Evolutionary conservation across 495 filamentous ascomycete genomes (phyloP).

Genomic region (Chaetomium tenue): DNA sequence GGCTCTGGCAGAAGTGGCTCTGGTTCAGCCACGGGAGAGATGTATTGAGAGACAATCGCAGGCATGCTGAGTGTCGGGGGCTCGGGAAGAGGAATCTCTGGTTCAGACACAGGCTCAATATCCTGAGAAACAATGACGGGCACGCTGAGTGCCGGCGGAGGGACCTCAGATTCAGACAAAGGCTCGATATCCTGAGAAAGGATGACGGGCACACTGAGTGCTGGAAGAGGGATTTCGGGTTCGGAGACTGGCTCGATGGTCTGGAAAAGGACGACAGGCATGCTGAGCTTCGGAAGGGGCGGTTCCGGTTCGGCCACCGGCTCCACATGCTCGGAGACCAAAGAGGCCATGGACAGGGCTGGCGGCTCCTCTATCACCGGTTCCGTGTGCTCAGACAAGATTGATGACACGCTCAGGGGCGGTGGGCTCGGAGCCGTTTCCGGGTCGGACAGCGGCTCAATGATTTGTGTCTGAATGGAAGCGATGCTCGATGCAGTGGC

Average conservation of each 20-base stretch:
- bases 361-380: constrained; percentile 29
- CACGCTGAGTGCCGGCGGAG: constrained; percentile 23
- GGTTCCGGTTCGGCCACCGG: constrained; percentile 28
- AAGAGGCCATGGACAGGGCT: constrained; percentile 27
- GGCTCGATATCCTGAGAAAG: constrained; percentile 33
- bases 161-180: constrained; percentile 26
- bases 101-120: constrained; percentile 31
- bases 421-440: constrained; percentile 14
- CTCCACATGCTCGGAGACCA: constrained; percentile 33
- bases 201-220: constrained; percentile 27
- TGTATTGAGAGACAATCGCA: constrained; percentile 28
- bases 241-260: constrained; percentile 34
- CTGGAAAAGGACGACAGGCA: constrained; percentile 26
- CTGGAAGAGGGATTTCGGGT: constrained; percentile 22
- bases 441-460: constrained; percentile 31
- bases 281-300: constrained; percentile 24
- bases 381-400: constrained; percentile 27
- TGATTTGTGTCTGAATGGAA: constrained; percentile 31
- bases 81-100: constrained; percentile 22
- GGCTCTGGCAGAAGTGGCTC: constrained; percentile 23
- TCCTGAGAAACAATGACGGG: constrained; percentile 32
- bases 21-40: constrained; percentile 32
- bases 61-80: constrained; percentile 28
- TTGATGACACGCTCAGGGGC: constrained; percentile 22
- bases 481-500: constrained; percentile 32